These are phyloP conservation scores for Kodamaea sp. DNA, from an alignment of 1,139 yeast species.

Conservation along the genomic window DNA sequence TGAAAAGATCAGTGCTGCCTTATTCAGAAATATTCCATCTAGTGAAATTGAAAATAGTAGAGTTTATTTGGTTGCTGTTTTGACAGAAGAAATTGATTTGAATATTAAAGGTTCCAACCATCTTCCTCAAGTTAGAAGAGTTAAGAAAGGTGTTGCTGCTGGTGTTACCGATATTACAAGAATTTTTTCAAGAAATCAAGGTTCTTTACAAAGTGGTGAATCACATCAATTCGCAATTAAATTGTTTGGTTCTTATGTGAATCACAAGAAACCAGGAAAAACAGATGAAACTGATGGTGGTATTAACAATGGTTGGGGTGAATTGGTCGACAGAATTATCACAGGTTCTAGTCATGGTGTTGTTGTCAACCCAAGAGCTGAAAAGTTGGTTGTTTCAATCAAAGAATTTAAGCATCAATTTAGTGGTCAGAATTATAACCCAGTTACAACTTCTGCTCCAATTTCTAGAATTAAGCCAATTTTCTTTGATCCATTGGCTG, in stretches of 20 bases:
- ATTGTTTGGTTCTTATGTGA: conserved; percentile 66
- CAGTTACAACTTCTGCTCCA: conserved; percentile 44
- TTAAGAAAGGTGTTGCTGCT: conserved; percentile 81
- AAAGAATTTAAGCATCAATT: conserved; percentile 70
- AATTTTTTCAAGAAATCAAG: conserved; percentile 64
- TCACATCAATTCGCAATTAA: conserved; percentile 70
- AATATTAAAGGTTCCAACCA: conserved; percentile 25
- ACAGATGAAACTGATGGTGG: conserved; percentile 18
- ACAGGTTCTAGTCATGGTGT: conserved; percentile 75
- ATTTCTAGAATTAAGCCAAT: conserved; percentile 61
- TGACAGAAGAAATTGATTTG: conserved; percentile 57
- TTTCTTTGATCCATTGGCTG: conserved; percentile 60
- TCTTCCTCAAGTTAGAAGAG: conserved; percentile 33
- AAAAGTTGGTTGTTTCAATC: conserved; percentile 62
- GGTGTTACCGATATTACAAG: conserved; percentile 87
- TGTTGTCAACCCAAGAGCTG: conserved; percentile 80
- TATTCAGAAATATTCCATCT: conserved; percentile 77
- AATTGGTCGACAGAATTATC: conserved; percentile 72
- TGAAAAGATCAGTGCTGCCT: conserved; percentile 72
- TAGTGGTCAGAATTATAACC: conserved; percentile 31
- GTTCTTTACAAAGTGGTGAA: conserved; percentile 57
- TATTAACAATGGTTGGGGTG: conserved; percentile 85
- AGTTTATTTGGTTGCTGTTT: conserved; percentile 63
- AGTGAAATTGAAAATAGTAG: conserved; percentile 59
- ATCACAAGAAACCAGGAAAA: conserved; percentile 26